phyloP scores from a whole-genome alignment of 2,329 filamentous ascomycete species.

The Fusarium musae region DNA sequence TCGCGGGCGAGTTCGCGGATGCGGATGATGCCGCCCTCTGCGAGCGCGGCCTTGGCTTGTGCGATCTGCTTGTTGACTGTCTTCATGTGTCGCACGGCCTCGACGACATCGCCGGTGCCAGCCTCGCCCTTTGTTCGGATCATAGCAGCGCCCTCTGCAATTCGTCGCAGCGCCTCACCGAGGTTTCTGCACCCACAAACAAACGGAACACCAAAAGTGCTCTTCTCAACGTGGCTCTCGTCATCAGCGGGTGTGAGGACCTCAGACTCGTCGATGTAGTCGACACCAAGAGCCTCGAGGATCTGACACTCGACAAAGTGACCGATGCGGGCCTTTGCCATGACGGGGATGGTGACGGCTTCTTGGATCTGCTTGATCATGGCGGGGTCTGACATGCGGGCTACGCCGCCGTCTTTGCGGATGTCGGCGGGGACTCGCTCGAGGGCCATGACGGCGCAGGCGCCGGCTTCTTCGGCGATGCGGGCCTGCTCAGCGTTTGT shows the following conservation, averaged over 20 bases:
- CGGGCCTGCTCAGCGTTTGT: conserved; percentile 92
- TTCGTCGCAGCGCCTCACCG: conserved; percentile 89
- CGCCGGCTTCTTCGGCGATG: conserved; percentile 97
- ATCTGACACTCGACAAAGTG: conserved; percentile 99
- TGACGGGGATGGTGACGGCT: conserved; percentile 96
- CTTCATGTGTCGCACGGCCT: conserved; percentile 96
- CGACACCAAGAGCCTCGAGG: conserved; percentile 91
- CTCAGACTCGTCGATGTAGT: conserved; percentile 99
- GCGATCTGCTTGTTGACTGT: conserved; percentile 87
- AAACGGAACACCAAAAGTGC: conserved; percentile 83
- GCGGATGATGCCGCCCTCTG: conserved; percentile 60
- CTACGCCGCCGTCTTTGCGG: conserved; percentile 89
- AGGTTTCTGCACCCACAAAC: conserved; percentile 97
- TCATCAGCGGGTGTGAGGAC: conserved; percentile 95
- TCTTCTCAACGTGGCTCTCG: conserved; percentile 91
- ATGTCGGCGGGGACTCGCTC: conserved; percentile 98
- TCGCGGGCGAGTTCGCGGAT: conserved; percentile 81
- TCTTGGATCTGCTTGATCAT: conserved; percentile 97
- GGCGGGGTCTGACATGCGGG: conserved; percentile 93
- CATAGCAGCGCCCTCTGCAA: conserved; percentile 96
- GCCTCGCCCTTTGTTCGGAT: conserved; percentile 99
- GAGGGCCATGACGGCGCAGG: conserved; percentile 96
- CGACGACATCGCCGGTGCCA: conserved; percentile 95
- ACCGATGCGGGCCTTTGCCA: conserved; percentile 98
- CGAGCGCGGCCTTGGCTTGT: conserved; percentile 79